phyloP scores from a whole-genome alignment of 108 stramenopile genomes.

The Epithemia pelagica region DNA sequence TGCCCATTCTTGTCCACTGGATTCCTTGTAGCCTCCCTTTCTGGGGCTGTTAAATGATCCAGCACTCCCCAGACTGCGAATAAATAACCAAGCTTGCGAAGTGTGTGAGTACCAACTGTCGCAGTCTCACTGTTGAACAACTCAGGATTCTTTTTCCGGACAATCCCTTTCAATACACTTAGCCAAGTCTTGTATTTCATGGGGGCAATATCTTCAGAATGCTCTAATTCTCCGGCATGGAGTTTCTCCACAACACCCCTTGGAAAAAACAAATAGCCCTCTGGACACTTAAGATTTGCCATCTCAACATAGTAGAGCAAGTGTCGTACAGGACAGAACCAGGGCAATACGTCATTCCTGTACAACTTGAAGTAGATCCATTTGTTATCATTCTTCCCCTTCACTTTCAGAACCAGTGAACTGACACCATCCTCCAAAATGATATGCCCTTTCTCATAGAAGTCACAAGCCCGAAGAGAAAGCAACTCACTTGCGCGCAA shows the following conservation, averaged over 20 bases:
- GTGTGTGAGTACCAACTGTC: background rate
- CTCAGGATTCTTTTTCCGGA: background rate
- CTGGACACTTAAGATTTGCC: background rate
- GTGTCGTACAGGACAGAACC: slow-evolving; percentile 7
- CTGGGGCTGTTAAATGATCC: background rate
- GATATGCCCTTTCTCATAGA: background rate
- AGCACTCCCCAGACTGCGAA: background rate
- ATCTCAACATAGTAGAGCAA: background rate
- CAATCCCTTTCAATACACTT: background rate
- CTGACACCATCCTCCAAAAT: background rate
- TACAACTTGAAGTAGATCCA: background rate
- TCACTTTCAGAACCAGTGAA: background rate
- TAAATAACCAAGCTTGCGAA: background rate
- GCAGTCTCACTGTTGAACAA: background rate
- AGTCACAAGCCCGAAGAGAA: background rate
- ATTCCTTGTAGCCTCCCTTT: background rate
- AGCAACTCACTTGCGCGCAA: background rate
- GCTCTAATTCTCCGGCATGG: background rate
- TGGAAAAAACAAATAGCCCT: background rate
- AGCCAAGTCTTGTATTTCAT: background rate
- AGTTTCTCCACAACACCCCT: background rate
- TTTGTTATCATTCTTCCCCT: slow-evolving; percentile 2
- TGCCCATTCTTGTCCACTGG: background rate
- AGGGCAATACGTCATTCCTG: background rate
- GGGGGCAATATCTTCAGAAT: background rate